These are phyloP conservation scores for Candida palmyrensis DNA, from an alignment of 805 yeast species.

Conservation along the genomic window DNA sequence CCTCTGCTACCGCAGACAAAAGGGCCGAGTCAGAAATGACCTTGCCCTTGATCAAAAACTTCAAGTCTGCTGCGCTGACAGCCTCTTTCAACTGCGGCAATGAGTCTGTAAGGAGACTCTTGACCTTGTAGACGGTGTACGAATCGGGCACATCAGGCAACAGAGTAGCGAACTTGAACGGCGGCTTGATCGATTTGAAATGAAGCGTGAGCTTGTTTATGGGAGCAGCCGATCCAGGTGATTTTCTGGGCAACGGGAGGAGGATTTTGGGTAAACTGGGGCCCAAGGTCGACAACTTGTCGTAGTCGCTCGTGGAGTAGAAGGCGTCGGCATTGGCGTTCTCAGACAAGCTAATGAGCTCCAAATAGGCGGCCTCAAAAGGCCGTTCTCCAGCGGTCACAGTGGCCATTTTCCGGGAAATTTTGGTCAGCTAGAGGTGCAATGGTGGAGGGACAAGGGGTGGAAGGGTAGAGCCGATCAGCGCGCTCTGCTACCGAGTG, in stretches of 20 bases:
- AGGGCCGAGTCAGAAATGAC: conserved; percentile 50
- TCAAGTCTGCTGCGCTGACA: conserved; percentile 36
- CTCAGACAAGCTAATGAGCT: conserved; percentile 42
- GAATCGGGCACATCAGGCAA: conserved; percentile 18
- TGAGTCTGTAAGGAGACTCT: conserved; percentile 27
- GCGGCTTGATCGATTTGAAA: conserved; percentile 68
- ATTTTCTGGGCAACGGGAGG: conserved; percentile 26
- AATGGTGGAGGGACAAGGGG: too few relatives aligned
- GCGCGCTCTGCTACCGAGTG: too few relatives aligned
- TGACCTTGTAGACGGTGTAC: conserved; percentile 33
- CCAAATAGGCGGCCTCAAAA: conserved; percentile 45
- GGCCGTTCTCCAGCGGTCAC: conserved; percentile 20
- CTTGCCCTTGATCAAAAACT: conserved; percentile 56
- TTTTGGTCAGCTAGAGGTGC: background rate
- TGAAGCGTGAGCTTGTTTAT: conserved; percentile 17
- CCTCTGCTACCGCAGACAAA: conserved; percentile 20
- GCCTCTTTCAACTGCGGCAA: conserved; percentile 19
- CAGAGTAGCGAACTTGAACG: conserved; percentile 48
- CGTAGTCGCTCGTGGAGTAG: conserved; percentile 26
- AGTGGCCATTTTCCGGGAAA: background rate
- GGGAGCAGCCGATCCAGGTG: conserved; percentile 6
- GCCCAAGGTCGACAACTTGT: conserved; percentile 29
- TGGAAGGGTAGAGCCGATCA: too few relatives aligned
- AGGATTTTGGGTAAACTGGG: conserved; percentile 47
- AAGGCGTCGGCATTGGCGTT: conserved; percentile 28